Base-by-base conservation (phyloP, 2,329 filamentous ascomycete genomes). In the Venturiaceae sp. region DNA sequence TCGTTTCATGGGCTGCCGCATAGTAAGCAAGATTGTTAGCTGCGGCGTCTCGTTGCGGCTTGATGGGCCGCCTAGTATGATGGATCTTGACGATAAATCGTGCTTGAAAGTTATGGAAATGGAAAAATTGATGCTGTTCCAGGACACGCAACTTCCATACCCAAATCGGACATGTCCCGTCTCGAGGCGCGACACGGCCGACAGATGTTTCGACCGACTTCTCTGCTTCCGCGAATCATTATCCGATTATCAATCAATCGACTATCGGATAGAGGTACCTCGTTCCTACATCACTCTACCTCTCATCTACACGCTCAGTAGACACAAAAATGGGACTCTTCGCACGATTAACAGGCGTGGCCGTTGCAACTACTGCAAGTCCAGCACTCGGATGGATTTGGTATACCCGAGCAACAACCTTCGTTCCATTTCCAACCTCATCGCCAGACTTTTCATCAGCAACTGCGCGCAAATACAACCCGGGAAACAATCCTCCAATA, bases 341-440 rank as follows among this genome's bases (percentile, higher is more conserved):
- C 7, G 55, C 39, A 32, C 21, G 19, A 50, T 5, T 50, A 5
- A 37, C 55, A 9, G 55, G 55, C 26, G 30, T 21, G 16, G 34
- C 39, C 28, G 13, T 50, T 14, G 57, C 34, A 16, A 30, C 46
- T 8, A 58, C 57, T 14, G 47, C 50, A n/a, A 33, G 26, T 14
- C 46, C 46, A 23, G 34, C 57, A 16, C 46, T 58, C 47, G 69
- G 67, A 57, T 73, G 72, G 68, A 63, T 65, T 34, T 64, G 63
- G 58, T 71, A 71, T 63, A 67, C 70, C 32, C 69, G 69, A 61
- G 61, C 66, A 58, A 72, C 70, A 0, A 67, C 64, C 52, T 73
- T 73, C 62, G 63, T 71, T 0, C 70, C 70, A 1, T 71, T 68
- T 63, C 59, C 64, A 14, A 62, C 66, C 0, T 62, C 64, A 1